Base-by-base conservation (phyloP, 768 basidiomycete genomes). In the Boletus patriciae region DNA sequence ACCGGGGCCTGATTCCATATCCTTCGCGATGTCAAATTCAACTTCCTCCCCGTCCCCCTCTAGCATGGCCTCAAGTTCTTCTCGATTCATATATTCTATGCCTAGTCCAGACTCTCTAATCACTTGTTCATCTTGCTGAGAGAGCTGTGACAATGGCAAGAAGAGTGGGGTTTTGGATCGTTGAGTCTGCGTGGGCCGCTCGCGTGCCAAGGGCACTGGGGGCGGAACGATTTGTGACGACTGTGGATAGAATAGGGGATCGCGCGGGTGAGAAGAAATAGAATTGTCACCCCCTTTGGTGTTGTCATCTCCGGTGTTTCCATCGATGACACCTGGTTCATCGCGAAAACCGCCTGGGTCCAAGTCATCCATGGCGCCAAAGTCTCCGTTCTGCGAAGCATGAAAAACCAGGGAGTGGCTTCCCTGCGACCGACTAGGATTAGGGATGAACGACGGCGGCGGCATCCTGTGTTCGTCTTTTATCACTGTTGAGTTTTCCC, bases 71-170 rank as follows among this genome's bases (percentile, higher is more conserved):
- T 74, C 77, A 36, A 90, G 70, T 66, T 90, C 87, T 23, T 83
- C 78, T 6, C 70, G 77, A 55, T 78, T 74, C 88, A 91, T 88
- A 57, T 78, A 66, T 63, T 89, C 87, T 23, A 86, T 75, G 3
- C 85, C 87, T 29, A 92, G 72, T 6, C 88, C 88, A 2, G 85
- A 83, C 27, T 76, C 78, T 37, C 77, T 77, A 44, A 90, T 75
- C 6, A 77, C 75, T 49, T 78, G 80, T 61, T 78, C 75, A 37
- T 83, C 80, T 31, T 76, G 78, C 29, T 75, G 76, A 4, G 88
- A 86, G 37, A 87, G 76, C 65, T 86, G 86, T n/a, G 85, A 83
- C 74, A 54, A 77, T 63, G 67, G 85, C 74, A 65, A 83, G 67
- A 53, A 82, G 76, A 69, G 62, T 11, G 71, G 72, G 2, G 67